A percentile compares a stretch with the other conserved stretches of the same genome.
Evolutionary conservation across 2,329 filamentous ascomycete species (phyloP).

Genomic region (Monilinia vaccinii-corymbosi): DNA sequence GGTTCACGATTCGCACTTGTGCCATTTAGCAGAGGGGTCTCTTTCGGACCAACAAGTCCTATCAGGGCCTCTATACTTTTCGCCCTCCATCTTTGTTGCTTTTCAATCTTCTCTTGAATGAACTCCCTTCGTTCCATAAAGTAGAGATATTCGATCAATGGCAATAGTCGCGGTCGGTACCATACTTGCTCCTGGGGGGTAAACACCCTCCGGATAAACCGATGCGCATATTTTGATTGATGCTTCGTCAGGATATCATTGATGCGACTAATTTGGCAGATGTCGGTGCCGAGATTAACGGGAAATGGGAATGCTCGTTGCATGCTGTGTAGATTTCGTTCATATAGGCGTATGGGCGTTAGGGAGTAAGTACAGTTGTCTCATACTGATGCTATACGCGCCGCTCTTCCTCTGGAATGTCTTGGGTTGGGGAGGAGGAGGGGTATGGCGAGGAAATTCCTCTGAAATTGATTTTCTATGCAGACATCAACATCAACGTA

Average conservation of each 20-base stretch:
- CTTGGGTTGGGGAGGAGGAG: too few relatives aligned
- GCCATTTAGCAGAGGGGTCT: background rate
- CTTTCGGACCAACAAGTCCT: background rate
- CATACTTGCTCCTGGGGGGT: background rate
- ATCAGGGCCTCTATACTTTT: background rate
- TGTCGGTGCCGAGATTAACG: slow-evolving; percentile 67
- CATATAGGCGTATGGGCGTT: slow-evolving; percentile 7
- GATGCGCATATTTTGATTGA: background rate
- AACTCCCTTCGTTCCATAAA: background rate
- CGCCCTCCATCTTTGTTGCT: background rate
- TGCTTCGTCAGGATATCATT: slow-evolving; percentile 10
- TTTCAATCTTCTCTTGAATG: background rate
- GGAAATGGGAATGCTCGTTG: slow-evolving; percentile 50
- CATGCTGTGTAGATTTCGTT: slow-evolving; percentile 7
- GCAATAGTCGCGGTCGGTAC: background rate
- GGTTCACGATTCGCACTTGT: background rate
- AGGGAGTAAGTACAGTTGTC: background rate
- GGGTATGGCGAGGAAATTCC: background rate
- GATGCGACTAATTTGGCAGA: slow-evolving; percentile 63
- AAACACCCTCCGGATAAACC: slow-evolving; percentile 16
- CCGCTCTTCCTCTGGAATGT: background rate
- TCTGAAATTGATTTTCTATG: background rate
- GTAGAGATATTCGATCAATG: background rate
- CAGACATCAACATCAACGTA: background rate
- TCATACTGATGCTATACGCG: background rate